phyloP scores from a whole-genome alignment of 1,284 basidiomycete species.

The Polyporus tsugae region DNA sequence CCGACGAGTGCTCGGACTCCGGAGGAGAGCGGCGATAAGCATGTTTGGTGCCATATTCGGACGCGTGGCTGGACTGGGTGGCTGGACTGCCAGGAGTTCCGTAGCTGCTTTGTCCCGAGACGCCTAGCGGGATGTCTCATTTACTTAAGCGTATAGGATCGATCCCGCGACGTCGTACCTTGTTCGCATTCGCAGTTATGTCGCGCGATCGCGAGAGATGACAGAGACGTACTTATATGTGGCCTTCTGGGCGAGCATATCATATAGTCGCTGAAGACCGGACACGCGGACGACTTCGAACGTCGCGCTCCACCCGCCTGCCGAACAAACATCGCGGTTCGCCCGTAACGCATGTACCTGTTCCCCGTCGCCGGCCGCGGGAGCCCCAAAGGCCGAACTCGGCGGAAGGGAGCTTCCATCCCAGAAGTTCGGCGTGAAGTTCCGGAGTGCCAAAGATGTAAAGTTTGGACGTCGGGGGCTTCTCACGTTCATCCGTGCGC shows the following conservation, averaged over 20 bases:
- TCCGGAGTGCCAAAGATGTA: not conserved
- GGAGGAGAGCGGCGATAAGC: conserved; percentile 6
- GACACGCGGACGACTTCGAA: not conserved
- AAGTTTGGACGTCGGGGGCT: conserved; percentile 1
- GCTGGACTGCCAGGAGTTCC: not conserved
- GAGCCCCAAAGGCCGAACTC: not conserved
- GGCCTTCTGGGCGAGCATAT: conserved; percentile 7
- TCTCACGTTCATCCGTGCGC: conserved; percentile 5
- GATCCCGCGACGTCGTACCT: not conserved
- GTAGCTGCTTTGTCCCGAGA: not conserved
- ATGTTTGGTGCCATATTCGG: not conserved
- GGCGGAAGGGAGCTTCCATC: not conserved
- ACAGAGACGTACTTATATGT: not conserved
- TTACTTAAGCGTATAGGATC: not conserved
- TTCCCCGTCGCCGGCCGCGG: not conserved
- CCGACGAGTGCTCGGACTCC: conserved; percentile 1
- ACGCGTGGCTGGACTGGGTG: not conserved
- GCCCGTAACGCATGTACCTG: not conserved
- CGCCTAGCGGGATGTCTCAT: not conserved
- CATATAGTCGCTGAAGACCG: conserved; percentile 3
- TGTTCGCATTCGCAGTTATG: not conserved
- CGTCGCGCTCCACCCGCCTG: not conserved
- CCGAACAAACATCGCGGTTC: conserved; percentile 4
- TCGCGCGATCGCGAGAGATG: not conserved
- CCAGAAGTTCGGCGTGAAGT: not conserved